Evolutionary conservation across 495 filamentous ascomycete species (phyloP), one percentile per base, ranked within the genome.

Genomic region (Penicillium cinerascens): DNA sequence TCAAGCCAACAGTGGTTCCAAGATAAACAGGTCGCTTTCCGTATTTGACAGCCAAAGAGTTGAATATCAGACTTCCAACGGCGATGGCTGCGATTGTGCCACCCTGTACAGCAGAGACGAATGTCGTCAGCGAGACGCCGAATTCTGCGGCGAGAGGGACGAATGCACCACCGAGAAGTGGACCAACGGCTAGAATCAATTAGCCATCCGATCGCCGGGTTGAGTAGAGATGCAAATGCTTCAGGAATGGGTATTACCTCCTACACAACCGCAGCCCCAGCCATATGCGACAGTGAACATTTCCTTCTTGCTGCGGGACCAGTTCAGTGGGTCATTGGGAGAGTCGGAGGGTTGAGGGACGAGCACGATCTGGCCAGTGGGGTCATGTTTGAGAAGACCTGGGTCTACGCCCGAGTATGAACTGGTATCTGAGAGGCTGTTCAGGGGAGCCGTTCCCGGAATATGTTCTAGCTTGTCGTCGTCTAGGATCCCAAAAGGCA

Each of bases 401-500:
- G 69, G 63, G 44, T 76, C 71, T 9, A 73, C 61, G 9, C 71
- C 72, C 0, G 65, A 26, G 26, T 65, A 67, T 18, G 40, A 38
- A 16, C 49, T 49, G 23, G 55, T 52, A 10, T 55, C 39, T 5
- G 52, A 40, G 13, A 63, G 54, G 21, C 60, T 55, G 36, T 62
- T 64, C n/a, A 67, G 53, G 13, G 64, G 64, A 13, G 64, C 64
- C 10, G 64, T 67, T 17, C 87, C 88, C 41, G 87, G 87, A 44
- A 89, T 84, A 64, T 86, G 79, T 61, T 80, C 75, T 42, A 81
- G 69, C 49, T 76, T 75, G 40, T 54, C 69, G 57, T 85, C 78
- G 56, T 91, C 82, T 21, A 92, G 75, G 51, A 92, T 79, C 41
- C 87, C 84, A 52, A 92, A 71, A 35, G 87, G 86, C 89, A 92